Evolutionary conservation across 805 yeast species (phyloP).

Genomic region (Teunomyces cretensis): DNA sequence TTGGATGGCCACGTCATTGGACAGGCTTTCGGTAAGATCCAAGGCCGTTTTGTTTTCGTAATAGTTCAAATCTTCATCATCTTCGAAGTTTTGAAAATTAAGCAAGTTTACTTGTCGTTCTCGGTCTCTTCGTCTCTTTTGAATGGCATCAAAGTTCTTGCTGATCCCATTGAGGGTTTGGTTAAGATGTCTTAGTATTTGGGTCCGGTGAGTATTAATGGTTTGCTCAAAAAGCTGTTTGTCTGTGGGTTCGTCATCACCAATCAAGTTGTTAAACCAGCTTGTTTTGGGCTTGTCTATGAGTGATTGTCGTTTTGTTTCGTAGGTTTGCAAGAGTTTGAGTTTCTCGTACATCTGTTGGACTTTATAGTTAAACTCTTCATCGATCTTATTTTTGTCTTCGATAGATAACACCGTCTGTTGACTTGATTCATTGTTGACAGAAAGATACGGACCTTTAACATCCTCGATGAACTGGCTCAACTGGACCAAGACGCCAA

Average conservation of each 20-base stretch:
- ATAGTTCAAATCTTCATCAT: constrained; percentile 18
- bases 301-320: constrained; percentile 39
- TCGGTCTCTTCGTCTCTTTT: constrained; percentile 47
- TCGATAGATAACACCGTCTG: constrained; percentile 33
- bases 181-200: constrained; percentile 49
- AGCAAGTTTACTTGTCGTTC: constrained; percentile 32
- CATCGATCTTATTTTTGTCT: constrained; percentile 57
- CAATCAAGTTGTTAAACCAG: constrained; percentile 22
- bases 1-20: constrained; percentile 11
- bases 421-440: constrained; percentile 16
- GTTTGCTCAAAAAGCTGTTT: constrained; percentile 35
- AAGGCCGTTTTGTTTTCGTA: not conserved
- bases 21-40: constrained; percentile 4
- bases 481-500: constrained; percentile 29
- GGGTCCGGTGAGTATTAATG: constrained; percentile 45
- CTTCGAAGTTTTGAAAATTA: constrained; percentile 44
- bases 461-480: constrained; percentile 31
- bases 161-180: constrained; percentile 44
- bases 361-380: constrained; percentile 51
- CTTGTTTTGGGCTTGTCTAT: constrained; percentile 10
- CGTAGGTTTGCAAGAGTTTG: constrained; percentile 51
- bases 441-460: constrained; percentile 33
- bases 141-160: constrained; percentile 47
- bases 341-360: constrained; percentile 53
- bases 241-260: constrained; percentile 34